Percentiles rank a stretch among this genome's conserved stretches.
phyloP scores from a whole-genome alignment of 2,329 filamentous ascomycete species.

The Calonectria honghensis region DNA sequence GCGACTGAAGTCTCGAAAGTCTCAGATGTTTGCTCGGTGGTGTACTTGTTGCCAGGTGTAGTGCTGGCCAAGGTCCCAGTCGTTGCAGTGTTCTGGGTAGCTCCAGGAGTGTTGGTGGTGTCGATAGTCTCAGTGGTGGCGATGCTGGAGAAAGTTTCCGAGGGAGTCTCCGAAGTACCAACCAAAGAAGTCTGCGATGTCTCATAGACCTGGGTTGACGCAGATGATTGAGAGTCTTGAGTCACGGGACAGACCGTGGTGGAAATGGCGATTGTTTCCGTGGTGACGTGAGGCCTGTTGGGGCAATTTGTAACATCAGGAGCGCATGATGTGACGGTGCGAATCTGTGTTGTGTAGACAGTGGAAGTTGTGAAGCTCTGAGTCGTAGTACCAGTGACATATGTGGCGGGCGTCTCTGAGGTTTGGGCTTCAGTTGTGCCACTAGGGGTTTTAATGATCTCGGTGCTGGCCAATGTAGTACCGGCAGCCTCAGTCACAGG shows the following conservation, averaged over 20 bases:
- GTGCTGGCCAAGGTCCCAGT: background rate
- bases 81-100: background rate
- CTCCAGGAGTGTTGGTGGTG: background rate
- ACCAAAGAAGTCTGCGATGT: background rate
- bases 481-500: conserved; percentile 10
- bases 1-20: background rate
- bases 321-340: conserved; percentile 58
- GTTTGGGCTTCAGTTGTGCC: background rate
- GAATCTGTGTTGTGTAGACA: conserved; percentile 55
- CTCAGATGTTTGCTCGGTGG: background rate
- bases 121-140: background rate
- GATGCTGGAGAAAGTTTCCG: background rate
- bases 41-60: background rate
- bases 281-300: conserved; percentile 51
- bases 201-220: background rate
- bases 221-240: background rate
- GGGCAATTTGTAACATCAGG: conserved; percentile 58
- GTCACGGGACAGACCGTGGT: conserved; percentile 55
- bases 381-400: conserved; percentile 32
- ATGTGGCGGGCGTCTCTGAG: background rate
- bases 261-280: conserved; percentile 56
- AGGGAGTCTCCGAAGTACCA: background rate
- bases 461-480: background rate
- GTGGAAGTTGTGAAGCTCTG: conserved; percentile 56
- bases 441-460: background rate